phyloP scores from a whole-genome alignment of 768 basidiomycete genomes.

The Lactarius psammicola region DNA sequence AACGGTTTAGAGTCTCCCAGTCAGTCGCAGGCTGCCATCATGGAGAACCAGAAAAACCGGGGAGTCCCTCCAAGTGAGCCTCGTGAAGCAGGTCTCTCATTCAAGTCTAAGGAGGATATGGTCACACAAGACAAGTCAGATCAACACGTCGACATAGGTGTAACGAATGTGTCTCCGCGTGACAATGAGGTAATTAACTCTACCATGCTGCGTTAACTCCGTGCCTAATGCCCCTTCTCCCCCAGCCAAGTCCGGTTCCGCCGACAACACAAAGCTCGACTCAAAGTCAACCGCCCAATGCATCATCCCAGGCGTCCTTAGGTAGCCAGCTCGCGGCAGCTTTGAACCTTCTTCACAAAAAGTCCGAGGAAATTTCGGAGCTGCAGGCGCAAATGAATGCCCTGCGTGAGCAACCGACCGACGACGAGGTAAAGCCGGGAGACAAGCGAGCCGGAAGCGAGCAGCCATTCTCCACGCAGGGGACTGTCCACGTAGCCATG shows the following conservation, averaged over 20 bases:
- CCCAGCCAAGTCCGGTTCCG: slow-evolving; percentile 18
- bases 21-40: slow-evolving; percentile 5
- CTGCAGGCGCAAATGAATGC: slow-evolving; percentile 16
- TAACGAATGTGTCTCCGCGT: not conserved
- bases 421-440: not conserved
- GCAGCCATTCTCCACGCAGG: not conserved
- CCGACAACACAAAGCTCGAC: slow-evolving; percentile 17
- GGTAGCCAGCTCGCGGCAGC: slow-evolving; percentile 22
- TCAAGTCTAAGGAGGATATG: not conserved
- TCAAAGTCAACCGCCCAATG: slow-evolving; percentile 15
- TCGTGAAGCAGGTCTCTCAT: not conserved
- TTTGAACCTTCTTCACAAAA: slow-evolving; percentile 23
- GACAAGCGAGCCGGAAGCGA: not conserved
- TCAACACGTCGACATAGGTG: not conserved
- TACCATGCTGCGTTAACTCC: not conserved
- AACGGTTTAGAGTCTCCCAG: slow-evolving; percentile 4
- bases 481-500: not conserved
- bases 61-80: not conserved
- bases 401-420: not conserved
- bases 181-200: not conserved
- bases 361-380: slow-evolving; percentile 25
- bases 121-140: not conserved
- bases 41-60: not conserved
- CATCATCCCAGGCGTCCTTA: slow-evolving; percentile 7
- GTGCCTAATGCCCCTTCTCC: slow-evolving; percentile 2